Evolutionary conservation across 2,329 filamentous ascomycete genomes (phyloP), one percentile per base, ranked within the genome.

Genomic region (Chrysosporium keratinophilum): DNA sequence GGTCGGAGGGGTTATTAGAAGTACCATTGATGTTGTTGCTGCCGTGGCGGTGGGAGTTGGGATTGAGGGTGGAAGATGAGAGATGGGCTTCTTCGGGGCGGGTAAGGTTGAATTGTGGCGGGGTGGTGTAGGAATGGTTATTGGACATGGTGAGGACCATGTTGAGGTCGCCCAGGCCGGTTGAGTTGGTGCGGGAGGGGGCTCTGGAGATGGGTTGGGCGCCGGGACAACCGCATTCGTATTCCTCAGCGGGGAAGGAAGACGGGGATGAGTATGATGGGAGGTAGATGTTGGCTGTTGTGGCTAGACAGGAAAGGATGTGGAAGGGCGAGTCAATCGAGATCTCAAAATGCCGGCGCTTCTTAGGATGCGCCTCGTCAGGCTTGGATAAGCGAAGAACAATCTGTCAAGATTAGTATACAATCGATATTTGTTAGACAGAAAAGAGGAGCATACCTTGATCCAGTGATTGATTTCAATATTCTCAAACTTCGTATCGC

Each of bases 391-490:
- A 83, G 50, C 90, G 85, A 82, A 96, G 87, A 57, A 95, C 88
- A 64, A 95, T 88, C 87, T 91, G 57, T 23, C 42, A 17, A 50
- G 40, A 50, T 63, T 54, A 63, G 59, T 44, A n/a, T n/a, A 20
- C 45, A 10, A 17, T 47, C 37, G 49, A 15, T 44, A 15, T 11
- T 46, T 11, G 19, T 5, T 11, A 37, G 39, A 19, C 44, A 39
- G 43, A 33, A 49, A 33, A 17, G 9, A 45, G 2, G 23, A 47
- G 64, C 77, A 58, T 73, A 88, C 88, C 80, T 95, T 95, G 69
- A 96, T 95, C 89, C 89, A 95, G 67, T 96, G 90, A 66, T 88
- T 88, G 52, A 96, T 89, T 63, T 93, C 88, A 50, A 95, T 91
- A 58, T 94, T 94, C 64, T 88, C 86, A 76, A 91, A 95, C 54